A percentile compares a stretch with the other conserved stretches of the same genome.
Conservation (phyloP, 805 yeast genomes). For the Wickerhamiella parazyma region DNA sequence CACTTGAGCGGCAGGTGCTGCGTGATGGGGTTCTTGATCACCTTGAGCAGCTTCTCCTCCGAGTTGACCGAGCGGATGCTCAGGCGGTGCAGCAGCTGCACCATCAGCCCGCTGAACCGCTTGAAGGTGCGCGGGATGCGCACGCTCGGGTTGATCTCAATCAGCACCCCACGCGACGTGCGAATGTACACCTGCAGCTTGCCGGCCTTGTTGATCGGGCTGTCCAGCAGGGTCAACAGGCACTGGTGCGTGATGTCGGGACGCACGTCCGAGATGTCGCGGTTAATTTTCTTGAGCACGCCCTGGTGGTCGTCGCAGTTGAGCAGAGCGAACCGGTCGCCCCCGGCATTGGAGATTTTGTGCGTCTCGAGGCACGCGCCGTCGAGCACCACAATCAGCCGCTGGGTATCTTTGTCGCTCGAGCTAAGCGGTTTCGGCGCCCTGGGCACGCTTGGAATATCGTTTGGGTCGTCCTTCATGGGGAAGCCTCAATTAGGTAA, state of each 20-base stretch:
- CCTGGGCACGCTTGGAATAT: conserved; percentile 71
- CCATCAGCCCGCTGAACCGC: conserved; percentile 96
- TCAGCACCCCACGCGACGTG: conserved; percentile 85
- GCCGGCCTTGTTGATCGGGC: conserved; percentile 98
- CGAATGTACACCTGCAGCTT: conserved; percentile 91
- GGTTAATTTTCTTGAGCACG: conserved; percentile 81
- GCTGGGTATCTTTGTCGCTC: conserved; percentile 70
- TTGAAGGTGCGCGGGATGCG: conserved; percentile 97
- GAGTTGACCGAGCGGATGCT: conserved; percentile 90
- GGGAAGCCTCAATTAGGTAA: conserved; percentile 32
- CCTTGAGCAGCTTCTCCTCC: conserved; percentile 84
- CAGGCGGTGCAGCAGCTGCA: conserved; percentile 81
- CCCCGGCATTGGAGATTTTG: conserved; percentile 63
- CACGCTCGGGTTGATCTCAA: conserved; percentile 92
- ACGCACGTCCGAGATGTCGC: conserved; percentile 95
- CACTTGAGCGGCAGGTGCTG: conserved; percentile 95
- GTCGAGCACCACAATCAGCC: conserved; percentile 86
- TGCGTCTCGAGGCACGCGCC: conserved; percentile 95
- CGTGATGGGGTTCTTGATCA: conserved; percentile 92
- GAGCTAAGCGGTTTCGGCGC: conserved; percentile 74
- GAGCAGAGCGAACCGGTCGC: conserved; percentile 82
- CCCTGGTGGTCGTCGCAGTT: conserved; percentile 99
- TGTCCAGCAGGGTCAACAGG: conserved; percentile 79
- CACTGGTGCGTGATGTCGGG: conserved; percentile 99
- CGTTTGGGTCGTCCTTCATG: conserved; percentile 21